These are phyloP conservation scores for Phytophthora pseudosyringae DNA, from an alignment of 352 stramenopile genomes.

Conservation along the genomic window DNA sequence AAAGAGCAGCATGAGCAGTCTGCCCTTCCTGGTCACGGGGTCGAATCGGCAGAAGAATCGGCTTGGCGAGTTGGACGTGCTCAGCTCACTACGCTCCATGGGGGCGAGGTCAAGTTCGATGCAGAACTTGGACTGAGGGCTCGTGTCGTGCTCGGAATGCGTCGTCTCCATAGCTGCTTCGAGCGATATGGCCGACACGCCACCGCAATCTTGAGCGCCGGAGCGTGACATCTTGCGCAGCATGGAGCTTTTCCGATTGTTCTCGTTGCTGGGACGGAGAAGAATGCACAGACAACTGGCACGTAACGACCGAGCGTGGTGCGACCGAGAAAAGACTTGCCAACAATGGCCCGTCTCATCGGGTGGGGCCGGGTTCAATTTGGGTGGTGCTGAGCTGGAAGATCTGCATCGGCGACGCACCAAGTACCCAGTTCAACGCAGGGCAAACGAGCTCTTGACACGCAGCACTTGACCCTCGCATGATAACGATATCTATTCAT, in stretches of 20 bases:
- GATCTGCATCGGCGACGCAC: background rate
- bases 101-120: conserved; percentile 28
- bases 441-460: conserved; percentile 1
- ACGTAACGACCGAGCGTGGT: conserved; percentile 10
- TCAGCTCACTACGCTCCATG: conserved; percentile 32
- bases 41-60: conserved; percentile 49
- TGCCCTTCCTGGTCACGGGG: conserved; percentile 37
- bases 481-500: conserved; percentile 37
- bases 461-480: conserved; percentile 12
- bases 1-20: conserved; percentile 51
- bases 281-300: background rate
- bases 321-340: conserved; percentile 10
- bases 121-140: conserved; percentile 27
- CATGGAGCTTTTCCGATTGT: conserved; percentile 12
- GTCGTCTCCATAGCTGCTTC: conserved; percentile 26
- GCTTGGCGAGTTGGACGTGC: conserved; percentile 30
- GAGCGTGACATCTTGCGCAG: conserved; percentile 16
- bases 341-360: conserved; percentile 22
- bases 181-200: conserved; percentile 1
- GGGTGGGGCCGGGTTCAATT: conserved; percentile 13
- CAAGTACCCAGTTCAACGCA: background rate
- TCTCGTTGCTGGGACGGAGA: conserved; percentile 2
- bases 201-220: background rate
- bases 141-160: conserved; percentile 23
- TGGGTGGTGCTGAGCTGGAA: conserved; percentile 6